Evolutionary conservation across 2,329 filamentous ascomycete genomes (phyloP), one percentile per base, ranked within the genome.

Genomic region (Xylariaceae sp.): DNA sequence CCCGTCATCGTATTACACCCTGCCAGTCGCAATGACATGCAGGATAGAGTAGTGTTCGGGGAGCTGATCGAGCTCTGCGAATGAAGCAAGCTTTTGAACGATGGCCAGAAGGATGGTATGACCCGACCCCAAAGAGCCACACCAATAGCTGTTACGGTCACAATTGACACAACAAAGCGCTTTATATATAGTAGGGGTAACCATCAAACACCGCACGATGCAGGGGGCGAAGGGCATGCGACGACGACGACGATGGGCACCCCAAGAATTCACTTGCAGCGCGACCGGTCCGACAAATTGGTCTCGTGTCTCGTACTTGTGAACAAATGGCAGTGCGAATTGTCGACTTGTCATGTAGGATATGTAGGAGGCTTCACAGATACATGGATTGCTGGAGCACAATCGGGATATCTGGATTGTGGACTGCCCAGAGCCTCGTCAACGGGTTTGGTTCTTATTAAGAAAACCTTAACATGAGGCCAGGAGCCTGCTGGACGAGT

Each of bases 1-100:
- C 51, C 51, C 55, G 56, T 55, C 56, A 60, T 60, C 58, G 58
- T 60, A 59, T 60, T 53, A 12, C 47, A 11, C 54, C 49, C 56
- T 53, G 51, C 6, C 40, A 50, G 51, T 54, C 53, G 53, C 5
- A 45, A 53, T 53, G 49, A 50, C 45, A 35, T 48, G 56, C 56
- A 57, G 54, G 32, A 49, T 50, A 43, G 46, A 42, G 48, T 58
- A 47, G 56, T 50, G 55, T 40, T 35, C 54, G 39, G 41, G 37
- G 51, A 34, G 39, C 43, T 11, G 40, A 51, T 6, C 12, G 47
- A 56, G 34, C 57, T 55, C 47, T 60, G 57, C 31, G 8, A 30
- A 32, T 35, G 12, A 29, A 40, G 30, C 8, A 30, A 19, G 39
- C 6, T 41, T 41, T 41, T 41, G 39, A 37, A 11, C 5, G 35